Base-by-base conservation (phyloP, 441 rosid species). In the Erodium texanum region DNA sequence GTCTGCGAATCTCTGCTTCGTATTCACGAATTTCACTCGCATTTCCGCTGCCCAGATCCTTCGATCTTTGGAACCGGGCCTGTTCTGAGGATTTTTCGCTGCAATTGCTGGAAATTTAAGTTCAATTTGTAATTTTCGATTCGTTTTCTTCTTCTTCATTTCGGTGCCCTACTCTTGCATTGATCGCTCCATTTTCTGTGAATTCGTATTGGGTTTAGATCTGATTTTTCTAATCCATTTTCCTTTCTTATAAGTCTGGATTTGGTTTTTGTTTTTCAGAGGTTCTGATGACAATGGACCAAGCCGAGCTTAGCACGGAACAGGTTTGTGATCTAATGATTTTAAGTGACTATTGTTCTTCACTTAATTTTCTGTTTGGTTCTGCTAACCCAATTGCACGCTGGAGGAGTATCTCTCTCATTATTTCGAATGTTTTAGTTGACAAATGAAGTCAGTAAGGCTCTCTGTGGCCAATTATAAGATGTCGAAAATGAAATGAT, bases 251-350 rank as follows among this genome's bases (percentile, higher is more conserved):
- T 50, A 3, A 3, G 18, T 7, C 66, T 73, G 56, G 36, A 66
- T 74, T 72, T 77, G 73, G 68, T 41, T 27, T 56, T 56, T 66
- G 63, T 23, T 73, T 69, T 74, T 76, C 12, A 71, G 70, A 71
- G 75, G 56, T 75, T 80, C 48, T 68, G 69, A 68, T 56, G 66
- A 41, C 80, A 70, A 92, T 89, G 96, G 89, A 81, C 71, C 92
- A 84, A 56, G 97, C 91, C 0, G 96, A 86, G 72, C 83, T 92
- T 52, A 78, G 80, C 69, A 73, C 87, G 2, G 91, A 87, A 58
- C 92, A 89, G 94, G 97, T 89, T 78, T 63, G 81, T 73, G 72
- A 73, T 71, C 59, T 68, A 34, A 68, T 74, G 34, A 38, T 29
- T 70, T 24, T 16, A 22, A 20, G 52, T 22, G 38, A 16, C 20